These are phyloP conservation scores for Prinsepia uniflora DNA, from an alignment of 306 rosid species.

Conservation along the genomic window DNA sequence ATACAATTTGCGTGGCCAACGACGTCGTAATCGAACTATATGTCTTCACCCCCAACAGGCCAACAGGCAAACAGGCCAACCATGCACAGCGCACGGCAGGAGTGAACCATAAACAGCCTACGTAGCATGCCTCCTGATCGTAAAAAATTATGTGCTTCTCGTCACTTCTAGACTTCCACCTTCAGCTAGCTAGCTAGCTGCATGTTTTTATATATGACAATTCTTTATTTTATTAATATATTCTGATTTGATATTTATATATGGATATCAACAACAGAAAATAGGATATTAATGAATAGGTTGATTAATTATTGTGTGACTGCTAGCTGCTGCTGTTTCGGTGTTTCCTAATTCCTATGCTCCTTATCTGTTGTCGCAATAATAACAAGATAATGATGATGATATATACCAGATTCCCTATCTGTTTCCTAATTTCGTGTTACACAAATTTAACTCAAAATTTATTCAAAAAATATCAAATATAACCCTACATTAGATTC, in stretches of 20 bases:
- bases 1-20: constrained; percentile 18
- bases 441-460: too few species aligned
- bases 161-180: background rate
- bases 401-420: too few species aligned
- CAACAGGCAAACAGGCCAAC: constrained; percentile 10
- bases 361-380: background rate
- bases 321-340: background rate
- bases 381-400: too few species aligned
- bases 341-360: background rate
- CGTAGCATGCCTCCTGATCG: constrained; percentile 68
- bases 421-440: too few species aligned
- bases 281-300: too few species aligned
- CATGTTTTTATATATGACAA: too few species aligned
- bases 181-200: too few species aligned
- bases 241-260: too few species aligned
- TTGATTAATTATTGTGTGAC: background rate
- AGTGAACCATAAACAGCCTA: constrained; percentile 51
- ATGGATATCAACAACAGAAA: too few species aligned
- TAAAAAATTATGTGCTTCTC: constrained; percentile 25
- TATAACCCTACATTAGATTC: too few species aligned
- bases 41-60: constrained; percentile 32
- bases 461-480: too few species aligned
- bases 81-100: constrained; percentile 21
- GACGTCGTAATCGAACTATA: constrained; percentile 35
- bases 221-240: too few species aligned